Percentiles rank a stretch among this genome's conserved stretches.
phyloP scores from a whole-genome alignment of 176 grass and related monocot genomes.

The Pontederia paniculata region DNA sequence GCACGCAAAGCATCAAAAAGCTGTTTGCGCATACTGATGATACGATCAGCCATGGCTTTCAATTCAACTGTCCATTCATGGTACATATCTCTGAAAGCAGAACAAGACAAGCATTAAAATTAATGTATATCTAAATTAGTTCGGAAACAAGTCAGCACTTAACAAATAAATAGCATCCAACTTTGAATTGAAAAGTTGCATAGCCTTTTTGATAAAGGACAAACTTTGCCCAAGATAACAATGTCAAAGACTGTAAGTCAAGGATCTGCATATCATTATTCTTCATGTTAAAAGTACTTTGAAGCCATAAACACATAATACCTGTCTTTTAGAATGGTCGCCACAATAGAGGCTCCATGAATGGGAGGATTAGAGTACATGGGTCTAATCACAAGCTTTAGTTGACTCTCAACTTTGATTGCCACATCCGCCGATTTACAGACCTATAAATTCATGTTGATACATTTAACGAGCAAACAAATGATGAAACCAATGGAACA shows the following conservation, averaged over 20 bases:
- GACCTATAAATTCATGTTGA: constrained; percentile 45
- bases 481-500: background rate
- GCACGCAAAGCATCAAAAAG: constrained; percentile 67
- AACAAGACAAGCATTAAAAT: background rate
- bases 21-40: constrained; percentile 84
- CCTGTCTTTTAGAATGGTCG: constrained; percentile 80
- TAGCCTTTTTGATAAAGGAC: too few species aligned
- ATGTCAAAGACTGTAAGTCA: too few species aligned
- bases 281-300: background rate
- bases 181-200: too few species aligned
- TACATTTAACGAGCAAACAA: background rate
- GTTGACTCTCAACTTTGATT: constrained; percentile 89
- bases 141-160: too few species aligned
- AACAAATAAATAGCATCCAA: too few species aligned
- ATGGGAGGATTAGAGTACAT: constrained; percentile 98
- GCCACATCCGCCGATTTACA: constrained; percentile 73
- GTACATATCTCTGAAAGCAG: constrained; percentile 53
- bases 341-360: constrained; percentile 92
- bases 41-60: constrained; percentile 96
- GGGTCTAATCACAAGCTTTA: constrained; percentile 98
- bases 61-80: constrained; percentile 88
- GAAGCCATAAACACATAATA: constrained; percentile 22
- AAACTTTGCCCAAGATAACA: too few species aligned
- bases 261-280: too few species aligned
- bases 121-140: too few species aligned